phyloP scores from a whole-genome alignment of 164 flowering plant species.

The Taxillus chinensis region DNA sequence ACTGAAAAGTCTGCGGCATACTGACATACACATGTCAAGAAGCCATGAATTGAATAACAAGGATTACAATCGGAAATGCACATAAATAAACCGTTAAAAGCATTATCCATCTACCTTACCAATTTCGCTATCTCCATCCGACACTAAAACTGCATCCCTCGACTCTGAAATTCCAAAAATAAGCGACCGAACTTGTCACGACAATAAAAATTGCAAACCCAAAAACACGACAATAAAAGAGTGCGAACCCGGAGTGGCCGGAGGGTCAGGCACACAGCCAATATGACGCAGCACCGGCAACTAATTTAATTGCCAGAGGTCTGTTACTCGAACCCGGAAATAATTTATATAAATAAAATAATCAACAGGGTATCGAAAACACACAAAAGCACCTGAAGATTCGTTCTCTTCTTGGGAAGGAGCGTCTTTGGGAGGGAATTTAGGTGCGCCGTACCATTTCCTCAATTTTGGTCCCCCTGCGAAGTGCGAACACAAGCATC shows the following conservation, averaged over 20 bases:
- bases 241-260: too few relatives aligned
- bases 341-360: conserved; percentile 1
- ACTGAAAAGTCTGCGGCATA: too few relatives aligned
- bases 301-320: too few relatives aligned
- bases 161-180: conserved; percentile 21
- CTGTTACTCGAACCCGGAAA: not conserved
- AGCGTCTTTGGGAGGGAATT: conserved; percentile 60
- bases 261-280: too few relatives aligned
- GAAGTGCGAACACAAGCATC: too few relatives aligned
- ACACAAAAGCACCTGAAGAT: conserved; percentile 27
- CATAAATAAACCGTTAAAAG: too few relatives aligned
- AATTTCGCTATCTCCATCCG: conserved; percentile 86
- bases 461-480: conserved; percentile 93
- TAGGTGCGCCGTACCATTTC: conserved; percentile 97
- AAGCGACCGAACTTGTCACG: conserved; percentile 1
- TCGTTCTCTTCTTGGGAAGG: conserved; percentile 42
- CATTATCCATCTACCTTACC: conserved; percentile 52
- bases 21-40: too few relatives aligned
- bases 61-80: too few relatives aligned
- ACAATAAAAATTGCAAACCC: not conserved
- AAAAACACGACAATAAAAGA: not conserved
- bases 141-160: conserved; percentile 82
- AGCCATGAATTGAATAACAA: too few relatives aligned
- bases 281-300: too few relatives aligned
- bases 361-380: not conserved